Base-by-base conservation (phyloP, 75 land plant species). In the Ceratopteris richardii region DNA sequence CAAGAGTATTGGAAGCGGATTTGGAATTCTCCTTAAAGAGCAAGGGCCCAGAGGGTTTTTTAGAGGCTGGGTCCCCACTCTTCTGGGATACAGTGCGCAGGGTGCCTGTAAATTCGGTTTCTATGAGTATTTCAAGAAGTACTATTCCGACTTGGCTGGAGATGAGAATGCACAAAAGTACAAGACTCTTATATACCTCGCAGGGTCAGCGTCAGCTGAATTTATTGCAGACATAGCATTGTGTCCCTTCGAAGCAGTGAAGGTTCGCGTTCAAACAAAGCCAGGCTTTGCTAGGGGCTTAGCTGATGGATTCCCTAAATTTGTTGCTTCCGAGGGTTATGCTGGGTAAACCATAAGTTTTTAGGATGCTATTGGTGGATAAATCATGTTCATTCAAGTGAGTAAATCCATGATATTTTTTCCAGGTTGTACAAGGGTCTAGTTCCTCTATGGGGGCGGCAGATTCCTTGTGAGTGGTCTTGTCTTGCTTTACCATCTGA, bases 21-120 rank as follows among this genome's bases (percentile, higher is more conserved):
- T 91, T 57, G 64, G 78, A 17, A 53, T 78, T 19, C 29, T 91
- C 31, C 42, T 76, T 9, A 77, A 65, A 29, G 94, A 91, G 56
- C 83, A 91, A 59, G 97, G 97, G 13, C 51, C 71, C 0, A 79
- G 58, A 55, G 88, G 94, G 1, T 72, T 91, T 50, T 84, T 82
- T 60, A 79, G 63, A 53, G 97, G 97, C 23, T 91, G 97, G 97
- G 92, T 58, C 44, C 97, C 97, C 0, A 87, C 97, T 2, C 63
- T 91, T 7, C 66, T 91, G 28, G 97, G 97, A 0, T 91, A 93
- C 70, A 80, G 90, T 61, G 80, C 84, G 27, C 98, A 93, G 64
- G 98, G 98, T 14, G 98, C 98, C 54, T 84, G 94, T 82, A 91
- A 91, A 54, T 77, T 68, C 65, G 94, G 97, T 0, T 80, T 91